Conservation (phyloP, 2,329 filamentous ascomycete species). For the Hawksworthiomyces lignivorus region DNA sequence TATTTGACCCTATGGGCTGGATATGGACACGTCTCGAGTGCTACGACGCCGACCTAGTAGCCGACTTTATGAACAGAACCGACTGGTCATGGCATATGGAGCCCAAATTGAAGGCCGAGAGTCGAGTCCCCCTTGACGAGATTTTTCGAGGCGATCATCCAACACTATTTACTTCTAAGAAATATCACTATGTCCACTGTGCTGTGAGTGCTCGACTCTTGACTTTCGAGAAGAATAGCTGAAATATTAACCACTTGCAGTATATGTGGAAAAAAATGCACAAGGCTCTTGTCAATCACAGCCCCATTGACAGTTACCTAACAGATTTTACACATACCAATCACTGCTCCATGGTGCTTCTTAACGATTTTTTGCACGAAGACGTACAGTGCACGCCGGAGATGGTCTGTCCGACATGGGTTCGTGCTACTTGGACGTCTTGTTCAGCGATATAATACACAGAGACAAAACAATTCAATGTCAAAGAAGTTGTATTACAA, state of each 20-base stretch:
- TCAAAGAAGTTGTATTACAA: no score
- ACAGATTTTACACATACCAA: slow-evolving; percentile 11
- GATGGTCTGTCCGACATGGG: slow-evolving; percentile 13
- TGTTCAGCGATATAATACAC: no score
- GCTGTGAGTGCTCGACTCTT: no score
- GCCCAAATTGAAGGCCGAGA: slow-evolving; percentile 9
- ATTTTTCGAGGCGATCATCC: slow-evolving; percentile 12
- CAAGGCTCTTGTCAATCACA: slow-evolving; percentile 12
- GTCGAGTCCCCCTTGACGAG: slow-evolving; percentile 8
- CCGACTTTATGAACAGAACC: slow-evolving; percentile 14
- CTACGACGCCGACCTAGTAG: slow-evolving; percentile 13
- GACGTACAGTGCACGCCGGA: slow-evolving; percentile 10
- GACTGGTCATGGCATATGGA: slow-evolving; percentile 13
- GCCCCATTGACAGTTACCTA: slow-evolving; percentile 13
- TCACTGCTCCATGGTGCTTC: slow-evolving; percentile 11
- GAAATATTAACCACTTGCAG: slow-evolving; percentile 10
- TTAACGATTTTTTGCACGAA: slow-evolving; percentile 12
- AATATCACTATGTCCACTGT: no score
- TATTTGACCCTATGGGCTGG: slow-evolving; percentile 15
- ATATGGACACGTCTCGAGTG: slow-evolving; percentile 15
- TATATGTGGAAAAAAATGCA: slow-evolving; percentile 16
- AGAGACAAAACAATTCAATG: no score
- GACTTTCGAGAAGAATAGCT: no score
- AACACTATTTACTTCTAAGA: slow-evolving; percentile 10
- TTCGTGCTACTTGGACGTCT: slow-evolving; percentile 12